Base-by-base conservation (phyloP, 2,329 filamentous ascomycete genomes). In the Neonectria hederae region DNA sequence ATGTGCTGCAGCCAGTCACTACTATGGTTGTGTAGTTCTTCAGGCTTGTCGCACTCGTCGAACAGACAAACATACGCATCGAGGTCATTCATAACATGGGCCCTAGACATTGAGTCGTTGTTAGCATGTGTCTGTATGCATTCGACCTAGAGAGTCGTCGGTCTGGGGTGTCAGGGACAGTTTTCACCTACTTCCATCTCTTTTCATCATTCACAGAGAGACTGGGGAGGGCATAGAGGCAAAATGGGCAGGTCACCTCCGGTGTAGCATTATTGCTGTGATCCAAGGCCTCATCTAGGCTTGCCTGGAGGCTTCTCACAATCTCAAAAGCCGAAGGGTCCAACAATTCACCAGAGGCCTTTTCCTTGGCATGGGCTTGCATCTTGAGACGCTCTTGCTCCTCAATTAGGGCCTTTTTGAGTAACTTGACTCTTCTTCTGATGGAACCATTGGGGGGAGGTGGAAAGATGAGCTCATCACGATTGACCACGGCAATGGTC, bases 381-480 rank as follows among this genome's bases (percentile, higher is more conserved):
- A n/a, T n/a, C 10, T 8, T 14, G 30, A 32, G 30, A 32, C 11
- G 30, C 30, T 32, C 30, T 8, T 32, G 7, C 30, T 32, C 24
- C 24, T 26, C 24, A 1, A 30, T 30, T 30, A 8, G 28, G 10
- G 28, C 28, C 13, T 32, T 51, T 28, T n/a, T 10, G 4, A 51
- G 14, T 53, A 9, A 10, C 21, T 38, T 26, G 22, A 22, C 42
- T 42, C 22, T 54, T 10, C 19, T 32, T n/a, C 22, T 42, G 21
- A 42, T 17, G 14, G 6, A 9, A 24, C n/a, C 52, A 10, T 22
- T 26, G 22, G 63, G 63, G n/a, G 55, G 17, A 11, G 60, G 63
- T n/a, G 63, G 63, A 10, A 63, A 66, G 3, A 17, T 4, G 8
- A 66, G 60, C 9, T 57, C 45, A 6, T 60, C 40, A 13, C 57